Base-by-base conservation (phyloP, 768 basidiomycete genomes). In the Neoboletus brunneissimus region DNA sequence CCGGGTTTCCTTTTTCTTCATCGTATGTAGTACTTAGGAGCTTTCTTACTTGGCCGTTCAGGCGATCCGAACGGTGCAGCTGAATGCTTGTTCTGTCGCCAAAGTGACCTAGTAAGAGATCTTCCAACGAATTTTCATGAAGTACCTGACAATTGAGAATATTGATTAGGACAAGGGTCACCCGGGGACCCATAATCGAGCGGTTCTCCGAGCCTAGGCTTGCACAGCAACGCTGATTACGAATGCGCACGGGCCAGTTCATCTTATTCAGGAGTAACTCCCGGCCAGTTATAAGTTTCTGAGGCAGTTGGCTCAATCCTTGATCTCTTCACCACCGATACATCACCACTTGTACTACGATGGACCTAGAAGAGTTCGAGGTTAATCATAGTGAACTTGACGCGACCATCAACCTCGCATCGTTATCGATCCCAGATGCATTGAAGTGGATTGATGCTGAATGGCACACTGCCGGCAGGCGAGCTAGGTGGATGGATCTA, bases 401-500 rank as follows among this genome's bases (percentile, higher is more conserved):
- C 38, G 16, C n/a, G 12, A 11, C 29, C 31, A 22, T 42, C 31
- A 49, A 23, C 5, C 27, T 25, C 27, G 8, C 45, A 13, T 51
- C 55, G 37, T 34, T 58, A 37, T 64, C 68, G 37, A 42, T 66
- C 16, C 18, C 51, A 13, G 48, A 64, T 15, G 69, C 75, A 2
- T 51, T 77, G 16, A 53, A 61, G 20, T 59, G 60, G 52, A 52
- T 79, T 8, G 76, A 79, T 59, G 58, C 56, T 15, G 55, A 54
- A 44, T 81, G 80, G 80, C 80, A 76, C 56, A 59, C 67, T 29
- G 65, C 69, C 27, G 71, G 68, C 64, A 70, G 74, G 55, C 56
- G 64, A 27, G 77, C 75, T 13, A 65, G 81, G 54, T 82, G 80
- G 82, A 87, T 88, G 86, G 87, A 88, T 66, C 73, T 88, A 10